Evolutionary conservation across 1,284 basidiomycete species (phyloP), one percentile per base, ranked within the genome.

Genomic region (Ustilago hordei): DNA sequence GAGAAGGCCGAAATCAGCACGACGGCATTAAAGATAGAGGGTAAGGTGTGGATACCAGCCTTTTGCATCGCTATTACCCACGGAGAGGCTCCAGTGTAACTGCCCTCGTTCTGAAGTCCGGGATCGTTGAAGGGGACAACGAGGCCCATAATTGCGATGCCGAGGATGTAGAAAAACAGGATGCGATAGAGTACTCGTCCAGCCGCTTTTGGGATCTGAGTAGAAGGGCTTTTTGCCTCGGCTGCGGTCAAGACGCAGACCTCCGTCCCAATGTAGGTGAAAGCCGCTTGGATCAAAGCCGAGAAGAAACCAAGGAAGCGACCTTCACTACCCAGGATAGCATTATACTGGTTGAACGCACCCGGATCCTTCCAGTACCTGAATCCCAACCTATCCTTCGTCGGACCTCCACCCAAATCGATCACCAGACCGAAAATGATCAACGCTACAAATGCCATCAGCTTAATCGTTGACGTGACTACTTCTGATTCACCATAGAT

Each of bases 191-290:
- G 70, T 8, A 84, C 80, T 11, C 75, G 52, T 23, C 70, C 63
- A n/a, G 82, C 74, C 6, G 81, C 83, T 41, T 74, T 75, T 23
- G 82, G 81, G 19, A 84, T 78, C 47, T 84, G 83, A 50, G 75
- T 77, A 8, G 85, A 79, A 7, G 88, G 88, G 78, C 87, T 87
- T 52, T 80, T 80, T 2, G 87, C 85, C 79, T 94, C 93, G 32
- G 91, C 87, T 34, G 93, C 93, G 64, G 93, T 89, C 85, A 95
- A 91, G 41, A 93, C 93, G 38, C 95, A 92, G 69, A 95, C 92
- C 85, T 95, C 94, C 11, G 93, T 94, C 47, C 55, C 91, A 90
- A 55, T 92, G 88, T 91, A 95, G 9, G 92, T 93, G 89, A 95
- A 95, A 3, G 92, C 93, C 5, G 93, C 41, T 32, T 58, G 57